phyloP scores from a whole-genome alignment of 805 yeast species.

The Candida alai region DNA sequence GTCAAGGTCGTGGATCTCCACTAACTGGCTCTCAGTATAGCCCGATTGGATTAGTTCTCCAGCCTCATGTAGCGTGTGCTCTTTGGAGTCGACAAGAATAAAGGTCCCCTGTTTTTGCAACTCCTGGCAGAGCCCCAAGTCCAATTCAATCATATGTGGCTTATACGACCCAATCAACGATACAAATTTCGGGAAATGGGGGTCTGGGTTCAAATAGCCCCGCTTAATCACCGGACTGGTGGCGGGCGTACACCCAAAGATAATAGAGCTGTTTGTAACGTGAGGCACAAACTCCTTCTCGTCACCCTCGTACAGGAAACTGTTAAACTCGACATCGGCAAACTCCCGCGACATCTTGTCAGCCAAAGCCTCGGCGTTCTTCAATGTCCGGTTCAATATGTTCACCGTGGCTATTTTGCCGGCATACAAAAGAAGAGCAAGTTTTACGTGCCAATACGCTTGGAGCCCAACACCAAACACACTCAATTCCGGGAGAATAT shows the following conservation, averaged over 20 bases:
- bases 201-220: conserved; percentile 27
- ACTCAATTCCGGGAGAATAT: conserved; percentile 24
- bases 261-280: conserved; percentile 40
- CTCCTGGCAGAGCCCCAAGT: conserved; percentile 34
- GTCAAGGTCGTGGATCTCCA: conserved; percentile 45
- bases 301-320: conserved; percentile 14
- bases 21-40: conserved; percentile 34
- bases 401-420: conserved; percentile 36
- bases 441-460: conserved; percentile 59
- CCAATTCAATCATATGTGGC: conserved; percentile 65
- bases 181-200: conserved; percentile 33
- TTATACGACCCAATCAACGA: conserved; percentile 65
- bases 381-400: conserved; percentile 41
- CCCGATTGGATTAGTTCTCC: conserved; percentile 57
- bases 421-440: conserved; percentile 39
- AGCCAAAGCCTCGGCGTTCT: conserved; percentile 34
- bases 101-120: conserved; percentile 33
- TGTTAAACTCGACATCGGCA: conserved; percentile 20
- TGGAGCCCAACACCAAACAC: conserved; percentile 64
- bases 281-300: conserved; percentile 15
- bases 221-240: conserved; percentile 43
- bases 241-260: conserved; percentile 61
- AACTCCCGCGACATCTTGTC: conserved; percentile 23
- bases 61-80: conserved; percentile 55
- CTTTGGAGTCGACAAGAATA: conserved; percentile 57